These are phyloP conservation scores for Phytophthora pisi DNA, from an alignment of 352 stramenopile genomes.

Conservation along the genomic window DNA sequence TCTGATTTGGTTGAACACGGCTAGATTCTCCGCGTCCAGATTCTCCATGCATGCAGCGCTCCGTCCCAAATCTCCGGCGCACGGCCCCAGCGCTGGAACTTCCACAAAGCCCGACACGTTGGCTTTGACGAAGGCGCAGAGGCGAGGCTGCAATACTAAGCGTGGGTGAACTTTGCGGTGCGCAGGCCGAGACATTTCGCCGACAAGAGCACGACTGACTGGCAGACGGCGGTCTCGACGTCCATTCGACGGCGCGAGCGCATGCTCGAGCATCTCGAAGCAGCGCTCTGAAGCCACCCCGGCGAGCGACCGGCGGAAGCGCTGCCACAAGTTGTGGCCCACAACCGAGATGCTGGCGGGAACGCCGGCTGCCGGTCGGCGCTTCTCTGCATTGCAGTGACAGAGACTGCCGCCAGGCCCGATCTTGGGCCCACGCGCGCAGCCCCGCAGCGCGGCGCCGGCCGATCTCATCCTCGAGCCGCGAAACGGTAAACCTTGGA, in stretches of 20 bases:
- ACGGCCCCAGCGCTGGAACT: too few relatives aligned
- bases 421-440: conserved; percentile 1
- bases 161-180: not conserved
- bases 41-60: not conserved
- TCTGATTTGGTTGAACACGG: conserved; percentile 11
- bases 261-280: not conserved
- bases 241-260: conserved; percentile 8
- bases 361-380: conserved; percentile 7
- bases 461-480: conserved; percentile 1
- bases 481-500: conserved; percentile 4
- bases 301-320: conserved; percentile 1
- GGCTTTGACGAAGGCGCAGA: not conserved
- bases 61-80: too few relatives aligned
- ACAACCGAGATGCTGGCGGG: conserved; percentile 1
- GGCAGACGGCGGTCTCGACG: conserved; percentile 11
- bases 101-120: not conserved
- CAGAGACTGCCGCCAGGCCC: conserved; percentile 5
- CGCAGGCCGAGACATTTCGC: conserved; percentile 11
- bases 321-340: too few relatives aligned
- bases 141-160: not conserved
- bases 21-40: conserved; percentile 8
- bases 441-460: not conserved
- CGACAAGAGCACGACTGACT: conserved; percentile 8
- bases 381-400: conserved; percentile 8
- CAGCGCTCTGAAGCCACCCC: conserved; percentile 1